These are phyloP conservation scores for Heliamphora ciliata DNA, from an alignment of 179 eudicot genomes.

Conservation along the genomic window DNA sequence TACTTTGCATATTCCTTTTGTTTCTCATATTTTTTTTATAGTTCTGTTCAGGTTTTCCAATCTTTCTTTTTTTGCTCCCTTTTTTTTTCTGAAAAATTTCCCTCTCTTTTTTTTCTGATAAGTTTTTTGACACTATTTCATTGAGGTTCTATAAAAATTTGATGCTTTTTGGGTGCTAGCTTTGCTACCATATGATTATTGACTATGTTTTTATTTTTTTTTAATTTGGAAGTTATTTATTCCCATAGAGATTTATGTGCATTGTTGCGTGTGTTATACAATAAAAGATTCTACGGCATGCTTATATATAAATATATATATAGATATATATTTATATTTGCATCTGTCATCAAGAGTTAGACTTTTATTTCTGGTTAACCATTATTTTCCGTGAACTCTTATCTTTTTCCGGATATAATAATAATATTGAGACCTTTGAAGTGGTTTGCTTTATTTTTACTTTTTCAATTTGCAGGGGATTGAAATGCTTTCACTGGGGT, in stretches of 20 bases:
- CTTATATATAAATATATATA: no score
- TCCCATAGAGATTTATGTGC: neutral
- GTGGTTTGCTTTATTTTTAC: neutral
- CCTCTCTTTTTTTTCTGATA: no score
- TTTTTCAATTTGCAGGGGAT: slow-evolving; percentile 51
- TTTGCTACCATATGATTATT: no score
- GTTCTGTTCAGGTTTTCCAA: neutral
- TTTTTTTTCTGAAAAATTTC: neutral
- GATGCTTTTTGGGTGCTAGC: no score
- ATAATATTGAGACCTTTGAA: neutral
- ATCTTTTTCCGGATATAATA: neutral
- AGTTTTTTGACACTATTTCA: neutral
- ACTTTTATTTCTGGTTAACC: neutral
- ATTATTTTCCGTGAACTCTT: neutral
- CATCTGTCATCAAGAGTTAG: neutral
- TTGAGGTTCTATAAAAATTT: neutral
- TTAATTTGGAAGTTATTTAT: neutral
- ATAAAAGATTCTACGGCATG: neutral
- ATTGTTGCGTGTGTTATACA: neutral
- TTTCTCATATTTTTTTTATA: neutral
- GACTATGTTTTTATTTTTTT: neutral
- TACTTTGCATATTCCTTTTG: no score
- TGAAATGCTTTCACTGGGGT: slow-evolving; percentile 96
- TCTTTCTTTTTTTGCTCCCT: neutral
- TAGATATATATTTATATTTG: no score